Conservation (phyloP, 257 asterid species). For the Paulownia fortunei region DNA sequence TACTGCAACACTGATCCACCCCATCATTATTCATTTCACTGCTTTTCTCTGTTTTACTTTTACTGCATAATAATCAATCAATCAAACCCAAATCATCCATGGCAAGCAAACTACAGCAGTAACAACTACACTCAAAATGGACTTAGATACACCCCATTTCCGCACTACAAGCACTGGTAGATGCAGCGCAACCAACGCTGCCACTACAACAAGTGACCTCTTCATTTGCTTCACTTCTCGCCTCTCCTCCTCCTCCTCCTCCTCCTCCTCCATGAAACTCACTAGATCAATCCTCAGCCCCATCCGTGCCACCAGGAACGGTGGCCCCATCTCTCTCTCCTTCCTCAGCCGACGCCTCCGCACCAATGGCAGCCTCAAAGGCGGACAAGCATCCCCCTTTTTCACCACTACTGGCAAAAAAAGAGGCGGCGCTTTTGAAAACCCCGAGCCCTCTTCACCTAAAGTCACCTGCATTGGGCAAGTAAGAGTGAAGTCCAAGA, state of each 20-base stretch:
- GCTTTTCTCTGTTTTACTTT: constrained; percentile 27
- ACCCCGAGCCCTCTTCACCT: constrained; percentile 87
- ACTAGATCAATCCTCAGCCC: constrained; percentile 44
- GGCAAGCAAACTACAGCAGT: constrained; percentile 34
- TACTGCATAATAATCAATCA: constrained; percentile 28
- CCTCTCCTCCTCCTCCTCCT: constrained; percentile 52
- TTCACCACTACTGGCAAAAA: constrained; percentile 44
- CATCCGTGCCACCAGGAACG: constrained; percentile 41
- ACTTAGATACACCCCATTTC: constrained; percentile 65
- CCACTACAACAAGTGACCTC: constrained; percentile 51
- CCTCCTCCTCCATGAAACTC: constrained; percentile 43
- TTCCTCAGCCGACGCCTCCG: constrained; percentile 66
- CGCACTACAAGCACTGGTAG: constrained; percentile 47
- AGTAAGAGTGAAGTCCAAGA: constrained; percentile 84
- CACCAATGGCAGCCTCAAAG: constrained; percentile 53
- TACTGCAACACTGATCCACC: too few relatives aligned
- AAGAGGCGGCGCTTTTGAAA: constrained; percentile 59
- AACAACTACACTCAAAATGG: constrained; percentile 48
- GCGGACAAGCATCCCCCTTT: constrained; percentile 58
- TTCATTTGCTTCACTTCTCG: constrained; percentile 76
- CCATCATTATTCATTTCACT: too few relatives aligned
- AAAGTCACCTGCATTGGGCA: constrained; percentile 94
- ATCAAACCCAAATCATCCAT: constrained; percentile 29
- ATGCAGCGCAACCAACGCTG: constrained; percentile 20
- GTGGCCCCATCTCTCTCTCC: constrained; percentile 50